Conservation (phyloP, 306 rosid genomes). For the Rosa chinensis region DNA sequence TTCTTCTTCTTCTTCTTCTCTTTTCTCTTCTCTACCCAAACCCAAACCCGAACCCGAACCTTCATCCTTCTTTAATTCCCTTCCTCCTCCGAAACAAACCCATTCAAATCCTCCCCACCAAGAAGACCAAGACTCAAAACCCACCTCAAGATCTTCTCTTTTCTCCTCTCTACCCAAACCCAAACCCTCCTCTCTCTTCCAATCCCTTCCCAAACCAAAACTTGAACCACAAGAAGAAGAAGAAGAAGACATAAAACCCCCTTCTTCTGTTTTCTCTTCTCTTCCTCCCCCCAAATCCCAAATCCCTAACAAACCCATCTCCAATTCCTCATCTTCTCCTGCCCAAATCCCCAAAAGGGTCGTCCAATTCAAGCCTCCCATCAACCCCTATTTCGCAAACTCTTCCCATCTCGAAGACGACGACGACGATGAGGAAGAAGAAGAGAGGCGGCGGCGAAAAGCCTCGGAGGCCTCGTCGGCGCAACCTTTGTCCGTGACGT, state of each 20-base stretch:
- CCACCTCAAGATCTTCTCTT: constrained; percentile 26
- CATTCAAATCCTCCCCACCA: background rate
- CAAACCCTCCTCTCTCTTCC: constrained; percentile 45
- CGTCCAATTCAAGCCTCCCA: constrained; percentile 75
- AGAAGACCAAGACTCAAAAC: background rate
- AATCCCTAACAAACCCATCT: constrained; percentile 23
- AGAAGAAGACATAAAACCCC: constrained; percentile 15
- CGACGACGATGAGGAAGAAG: constrained; percentile 40
- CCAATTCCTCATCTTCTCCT: constrained; percentile 24
- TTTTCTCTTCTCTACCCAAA: background rate
- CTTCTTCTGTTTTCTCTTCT: constrained; percentile 25
- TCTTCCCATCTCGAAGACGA: constrained; percentile 41
- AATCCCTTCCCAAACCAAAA: constrained; percentile 57
- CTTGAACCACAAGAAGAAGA: constrained; percentile 16
- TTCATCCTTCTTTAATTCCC: background rate
- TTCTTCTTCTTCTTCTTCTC: too few species aligned
- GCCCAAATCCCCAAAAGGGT: constrained; percentile 46
- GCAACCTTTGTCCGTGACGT: constrained; percentile 52
- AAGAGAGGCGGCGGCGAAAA: constrained; percentile 32
- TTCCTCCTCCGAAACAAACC: background rate
- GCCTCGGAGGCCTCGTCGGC: constrained; percentile 34
- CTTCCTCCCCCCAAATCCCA: constrained; percentile 63
- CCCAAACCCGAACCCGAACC: background rate
- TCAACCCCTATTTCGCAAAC: constrained; percentile 34
- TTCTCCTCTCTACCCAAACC: constrained; percentile 55